Evolutionary conservation across 2,329 filamentous ascomycete genomes (phyloP).

Genomic region (Pleomassaria siparia): DNA sequence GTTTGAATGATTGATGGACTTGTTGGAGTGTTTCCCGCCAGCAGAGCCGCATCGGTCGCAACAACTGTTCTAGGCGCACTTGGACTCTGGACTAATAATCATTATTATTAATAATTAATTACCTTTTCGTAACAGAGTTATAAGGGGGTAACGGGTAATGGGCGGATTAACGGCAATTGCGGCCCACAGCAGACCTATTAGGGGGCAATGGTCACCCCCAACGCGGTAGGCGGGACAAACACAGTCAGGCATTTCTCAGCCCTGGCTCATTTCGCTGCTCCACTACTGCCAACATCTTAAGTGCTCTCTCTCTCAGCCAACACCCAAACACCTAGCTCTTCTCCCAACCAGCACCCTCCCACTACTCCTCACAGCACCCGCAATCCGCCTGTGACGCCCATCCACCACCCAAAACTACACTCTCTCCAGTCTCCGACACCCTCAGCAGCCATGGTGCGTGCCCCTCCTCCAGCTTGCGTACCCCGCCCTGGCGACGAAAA

Average conservation of each 20-base stretch:
- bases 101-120: no score
- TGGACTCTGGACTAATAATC: no score
- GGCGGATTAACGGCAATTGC: slow-evolving; percentile 1
- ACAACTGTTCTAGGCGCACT: no score
- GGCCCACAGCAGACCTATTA: neutral
- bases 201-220: neutral
- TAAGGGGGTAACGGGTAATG: no score
- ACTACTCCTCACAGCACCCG: neutral
- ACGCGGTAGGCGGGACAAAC: slow-evolving; percentile 8
- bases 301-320: neutral
- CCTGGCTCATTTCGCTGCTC: slow-evolving; percentile 7
- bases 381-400: neutral
- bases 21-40: neutral
- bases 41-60: slow-evolving; percentile 13
- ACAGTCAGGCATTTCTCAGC: slow-evolving; percentile 8
- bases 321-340: neutral
- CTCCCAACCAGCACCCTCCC: neutral
- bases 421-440: slow-evolving; percentile 9
- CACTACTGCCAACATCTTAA: neutral
- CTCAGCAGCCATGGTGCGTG: slow-evolving; percentile 41
- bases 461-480: slow-evolving; percentile 32
- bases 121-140: no score
- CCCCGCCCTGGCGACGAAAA: slow-evolving; percentile 39
- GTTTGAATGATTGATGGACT: neutral
- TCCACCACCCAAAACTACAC: slow-evolving; percentile 1